Conservation (phyloP, 2,329 filamentous ascomycete genomes). For the Colletotrichum magnum region DNA sequence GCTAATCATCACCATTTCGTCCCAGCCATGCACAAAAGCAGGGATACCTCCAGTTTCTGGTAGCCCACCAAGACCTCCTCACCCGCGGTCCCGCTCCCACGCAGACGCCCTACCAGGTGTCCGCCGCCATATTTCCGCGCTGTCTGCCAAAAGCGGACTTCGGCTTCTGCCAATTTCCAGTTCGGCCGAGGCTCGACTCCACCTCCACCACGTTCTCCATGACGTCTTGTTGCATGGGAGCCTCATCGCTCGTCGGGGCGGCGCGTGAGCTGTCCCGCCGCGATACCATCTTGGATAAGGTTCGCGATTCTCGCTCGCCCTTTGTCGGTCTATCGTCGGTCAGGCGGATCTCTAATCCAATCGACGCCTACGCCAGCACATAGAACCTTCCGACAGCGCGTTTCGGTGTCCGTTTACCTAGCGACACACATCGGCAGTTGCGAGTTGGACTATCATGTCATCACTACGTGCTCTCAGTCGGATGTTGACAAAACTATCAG, state of each 20-base stretch:
- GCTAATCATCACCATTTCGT: neutral
- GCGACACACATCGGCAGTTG: constrained; percentile 16
- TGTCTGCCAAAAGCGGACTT: constrained; percentile 31
- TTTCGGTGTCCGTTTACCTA: neutral
- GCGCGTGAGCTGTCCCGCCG: constrained; percentile 19
- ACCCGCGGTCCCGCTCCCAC: constrained; percentile 8
- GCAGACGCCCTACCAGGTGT: constrained; percentile 1
- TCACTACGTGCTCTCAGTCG: neutral
- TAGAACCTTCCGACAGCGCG: neutral
- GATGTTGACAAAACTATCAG: neutral
- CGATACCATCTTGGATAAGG: constrained; percentile 22
- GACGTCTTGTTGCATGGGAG: constrained; percentile 30
- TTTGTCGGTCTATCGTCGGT: constrained; percentile 11
- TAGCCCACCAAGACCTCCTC: constrained; percentile 10
- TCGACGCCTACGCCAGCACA: neutral
- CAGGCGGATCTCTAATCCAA: constrained; percentile 10
- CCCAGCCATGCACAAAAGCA: neutral
- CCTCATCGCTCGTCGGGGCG: constrained; percentile 31
- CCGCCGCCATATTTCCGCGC: neutral
- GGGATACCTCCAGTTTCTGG: constrained; percentile 19
- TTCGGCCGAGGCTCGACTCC: constrained; percentile 34
- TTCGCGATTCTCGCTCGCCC: neutral
- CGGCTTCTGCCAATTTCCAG: constrained; percentile 33
- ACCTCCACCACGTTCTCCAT: constrained; percentile 23
- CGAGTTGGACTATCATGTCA: neutral